Conservation (phyloP, 305 asterid genomes). For the Ilex paraguariensis region DNA sequence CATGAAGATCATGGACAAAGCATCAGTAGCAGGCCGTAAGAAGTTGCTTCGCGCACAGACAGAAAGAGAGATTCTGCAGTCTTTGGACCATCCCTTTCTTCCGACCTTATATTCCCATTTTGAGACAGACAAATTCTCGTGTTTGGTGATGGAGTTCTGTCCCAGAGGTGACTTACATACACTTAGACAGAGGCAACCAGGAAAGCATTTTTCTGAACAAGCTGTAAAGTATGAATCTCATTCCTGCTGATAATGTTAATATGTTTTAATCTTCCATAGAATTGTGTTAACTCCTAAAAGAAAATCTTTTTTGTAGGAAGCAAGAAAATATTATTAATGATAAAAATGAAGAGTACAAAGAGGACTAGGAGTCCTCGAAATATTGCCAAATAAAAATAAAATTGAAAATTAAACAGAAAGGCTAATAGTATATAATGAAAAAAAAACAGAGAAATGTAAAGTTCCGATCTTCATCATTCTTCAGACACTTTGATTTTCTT, state of each 20-base stretch:
- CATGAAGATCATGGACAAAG: slow-evolving; percentile 96
- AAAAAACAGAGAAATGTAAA: too few relatives aligned
- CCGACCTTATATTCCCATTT: slow-evolving; percentile 85
- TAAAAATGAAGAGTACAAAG: too few relatives aligned
- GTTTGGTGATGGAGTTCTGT: slow-evolving; percentile 96
- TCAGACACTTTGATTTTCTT: too few relatives aligned
- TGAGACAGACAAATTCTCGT: slow-evolving; percentile 86
- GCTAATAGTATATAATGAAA: too few relatives aligned
- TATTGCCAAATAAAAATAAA: too few relatives aligned
- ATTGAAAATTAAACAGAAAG: too few relatives aligned
- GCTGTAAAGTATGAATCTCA: slow-evolving; percentile 73
- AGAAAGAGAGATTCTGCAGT: slow-evolving; percentile 85
- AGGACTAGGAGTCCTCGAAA: too few relatives aligned
- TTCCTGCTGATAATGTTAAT: slow-evolving; percentile 13
- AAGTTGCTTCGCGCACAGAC: slow-evolving; percentile 93
- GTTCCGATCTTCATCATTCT: too few relatives aligned
- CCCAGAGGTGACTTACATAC: slow-evolving; percentile 99
- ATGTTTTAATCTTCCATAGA: slow-evolving; percentile 1
- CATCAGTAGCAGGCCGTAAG: slow-evolving; percentile 76
- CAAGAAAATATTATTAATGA: too few relatives aligned
- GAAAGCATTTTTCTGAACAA: slow-evolving; percentile 87
- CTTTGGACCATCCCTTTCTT: slow-evolving; percentile 89
- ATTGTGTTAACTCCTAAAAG: not conserved
- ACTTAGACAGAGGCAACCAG: slow-evolving; percentile 89
- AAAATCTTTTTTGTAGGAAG: too few relatives aligned